A percentile compares a stretch with the other conserved stretches of the same genome.
These are phyloP conservation scores for Phytophthora ohioensis DNA, from an alignment of 352 stramenopile genomes.

Conservation along the genomic window DNA sequence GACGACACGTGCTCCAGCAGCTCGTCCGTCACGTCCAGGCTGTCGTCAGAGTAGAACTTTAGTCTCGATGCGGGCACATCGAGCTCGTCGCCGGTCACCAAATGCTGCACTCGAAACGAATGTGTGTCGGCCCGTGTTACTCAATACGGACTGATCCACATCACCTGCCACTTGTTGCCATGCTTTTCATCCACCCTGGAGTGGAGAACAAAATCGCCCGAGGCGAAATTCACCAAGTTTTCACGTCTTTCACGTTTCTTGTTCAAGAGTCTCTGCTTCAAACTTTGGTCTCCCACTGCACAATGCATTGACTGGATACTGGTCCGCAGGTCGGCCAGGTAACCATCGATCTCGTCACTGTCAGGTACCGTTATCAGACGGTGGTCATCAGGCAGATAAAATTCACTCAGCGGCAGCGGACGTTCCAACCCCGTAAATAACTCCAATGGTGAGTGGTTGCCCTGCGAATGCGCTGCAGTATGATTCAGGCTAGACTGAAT, in stretches of 20 bases:
- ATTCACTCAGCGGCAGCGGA: not conserved
- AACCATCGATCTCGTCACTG: not conserved
- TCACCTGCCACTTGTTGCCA: not conserved
- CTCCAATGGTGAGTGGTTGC: not conserved
- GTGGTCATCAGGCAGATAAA: not conserved
- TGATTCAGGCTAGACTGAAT: slow-evolving; percentile 32
- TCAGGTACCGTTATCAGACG: not conserved
- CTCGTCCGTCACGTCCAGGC: not conserved
- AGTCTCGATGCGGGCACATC: not conserved
- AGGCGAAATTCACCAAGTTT: not conserved
- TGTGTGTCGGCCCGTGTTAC: not conserved
- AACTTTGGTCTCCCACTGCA: not conserved
- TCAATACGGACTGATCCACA: not conserved
- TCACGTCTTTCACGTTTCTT: not conserved
- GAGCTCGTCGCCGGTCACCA: not conserved
- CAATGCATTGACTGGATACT: not conserved
- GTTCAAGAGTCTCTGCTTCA: not conserved
- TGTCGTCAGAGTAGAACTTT: not conserved
- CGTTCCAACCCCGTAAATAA: not conserved
- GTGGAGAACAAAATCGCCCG: not conserved
- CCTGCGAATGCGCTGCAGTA: not conserved
- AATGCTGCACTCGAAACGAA: not conserved
- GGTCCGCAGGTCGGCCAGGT: not conserved
- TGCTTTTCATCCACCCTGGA: slow-evolving; percentile 4
- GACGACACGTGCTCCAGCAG: slow-evolving; percentile 2